Conservation (phyloP, 2,329 filamentous ascomycete genomes). For the Penicillium psychrosexuale region DNA sequence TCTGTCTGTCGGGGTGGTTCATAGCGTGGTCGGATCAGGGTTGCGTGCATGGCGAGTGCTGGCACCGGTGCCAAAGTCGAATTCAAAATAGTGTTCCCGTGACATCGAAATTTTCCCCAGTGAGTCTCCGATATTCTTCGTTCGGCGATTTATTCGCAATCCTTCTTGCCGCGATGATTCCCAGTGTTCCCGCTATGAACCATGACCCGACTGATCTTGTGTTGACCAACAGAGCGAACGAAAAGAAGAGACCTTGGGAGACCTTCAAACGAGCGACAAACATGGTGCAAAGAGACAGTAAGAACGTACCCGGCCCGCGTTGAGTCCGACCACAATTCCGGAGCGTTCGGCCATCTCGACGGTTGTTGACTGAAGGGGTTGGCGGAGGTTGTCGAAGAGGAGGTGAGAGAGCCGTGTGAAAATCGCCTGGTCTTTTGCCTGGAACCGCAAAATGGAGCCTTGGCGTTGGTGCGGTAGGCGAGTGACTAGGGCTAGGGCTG, state of each 20-base stretch:
- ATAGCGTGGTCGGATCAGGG: neutral
- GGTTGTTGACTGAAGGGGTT: conserved; percentile 37
- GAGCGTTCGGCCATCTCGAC: conserved; percentile 52
- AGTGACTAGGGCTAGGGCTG: conserved; percentile 41
- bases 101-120: conserved; percentile 2
- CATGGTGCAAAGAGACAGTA: conserved; percentile 13
- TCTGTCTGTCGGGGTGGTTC: neutral
- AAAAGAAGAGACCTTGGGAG: conserved; percentile 15
- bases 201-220: conserved; percentile 18
- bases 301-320: conserved; percentile 64
- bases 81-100: conserved; percentile 1
- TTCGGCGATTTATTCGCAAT: neutral
- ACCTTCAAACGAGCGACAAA: conserved; percentile 10
- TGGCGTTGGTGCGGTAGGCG: conserved; percentile 38
- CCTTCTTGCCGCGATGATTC: neutral
- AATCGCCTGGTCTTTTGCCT: conserved; percentile 25
- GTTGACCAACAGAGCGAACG: conserved; percentile 16
- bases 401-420: conserved; percentile 26
- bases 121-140: neutral
- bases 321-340: conserved; percentile 60
- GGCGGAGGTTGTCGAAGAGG: conserved; percentile 36
- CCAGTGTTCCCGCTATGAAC: conserved; percentile 3
- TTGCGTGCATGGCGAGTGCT: neutral
- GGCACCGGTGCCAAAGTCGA: conserved; percentile 4
- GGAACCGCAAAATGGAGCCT: conserved; percentile 33